Evolutionary conservation across 768 basidiomycete genomes (phyloP), one percentile per base, ranked within the genome.

Genomic region (Leucosporidium scottii): DNA sequence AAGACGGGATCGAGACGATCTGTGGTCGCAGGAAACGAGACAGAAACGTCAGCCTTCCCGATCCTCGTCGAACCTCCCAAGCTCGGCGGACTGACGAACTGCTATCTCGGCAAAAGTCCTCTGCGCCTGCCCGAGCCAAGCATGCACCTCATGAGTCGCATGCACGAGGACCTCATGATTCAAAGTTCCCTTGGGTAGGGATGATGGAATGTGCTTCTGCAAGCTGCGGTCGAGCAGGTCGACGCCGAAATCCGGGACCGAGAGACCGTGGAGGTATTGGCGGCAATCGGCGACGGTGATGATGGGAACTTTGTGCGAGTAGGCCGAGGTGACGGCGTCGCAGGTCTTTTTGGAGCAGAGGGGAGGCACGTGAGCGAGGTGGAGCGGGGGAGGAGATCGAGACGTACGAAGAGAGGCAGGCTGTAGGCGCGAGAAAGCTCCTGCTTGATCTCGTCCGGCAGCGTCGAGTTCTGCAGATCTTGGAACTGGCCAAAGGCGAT

Each of bases 281-380:
- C 4, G 39, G 44, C 63, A 28, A 23, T 68, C 67, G 28, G 27
- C 18, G 5, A 21, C 18, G 27, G 53, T 36, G 62, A 68, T 44
- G 39, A 68, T 51, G 2, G 67, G 67, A 23, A 31, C 47, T 28
- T 68, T 68, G 57, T 58, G 58, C 0, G 62, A 51, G 51, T 59
- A 55, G 10, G 67, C 61, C 2, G 62, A 47, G 25, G 62, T 68
- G 20, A 60, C 27, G 20, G 67, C 57, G 51, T 68, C 67, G 51
- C 51, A 50, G 23, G 36, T 28, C 66, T 44, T 8, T n/a, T 44
- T 62, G 61, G 6, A 18, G 30, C 18, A 49, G 20, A 9, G n/a
- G n/a, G n/a, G n/a, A n/a, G n/a, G n/a, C n/a, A n/a, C n/a, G n/a
- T n/a, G n/a, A n/a, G n/a, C n/a, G n/a, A n/a, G n/a, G n/a, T n/a